Conservation (phyloP, 2,329 filamentous ascomycete species). For the Sclerotinia minor region DNA sequence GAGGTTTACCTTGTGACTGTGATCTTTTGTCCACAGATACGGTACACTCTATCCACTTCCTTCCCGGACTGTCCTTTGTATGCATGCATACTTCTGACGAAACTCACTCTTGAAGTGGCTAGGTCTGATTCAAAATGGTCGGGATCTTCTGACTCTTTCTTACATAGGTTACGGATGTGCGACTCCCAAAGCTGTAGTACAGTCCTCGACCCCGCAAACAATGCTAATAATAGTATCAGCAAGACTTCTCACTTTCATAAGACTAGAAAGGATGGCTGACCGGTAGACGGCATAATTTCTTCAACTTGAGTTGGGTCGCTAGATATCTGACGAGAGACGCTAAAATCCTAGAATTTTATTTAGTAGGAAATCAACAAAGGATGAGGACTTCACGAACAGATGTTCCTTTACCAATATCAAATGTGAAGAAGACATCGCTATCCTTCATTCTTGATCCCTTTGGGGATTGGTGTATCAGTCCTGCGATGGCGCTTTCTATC, state of each 20-base stretch:
- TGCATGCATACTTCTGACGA: background rate
- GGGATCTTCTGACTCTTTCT: background rate
- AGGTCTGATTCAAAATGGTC: background rate
- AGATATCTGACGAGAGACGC: slow-evolving; percentile 1
- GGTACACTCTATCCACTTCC: background rate
- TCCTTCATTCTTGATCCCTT: background rate
- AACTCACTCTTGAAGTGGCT: background rate
- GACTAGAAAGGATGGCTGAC: background rate
- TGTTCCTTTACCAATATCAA: background rate
- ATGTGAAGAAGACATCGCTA: slow-evolving; percentile 1
- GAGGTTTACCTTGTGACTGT: slow-evolving; percentile 4
- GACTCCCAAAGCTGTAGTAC: background rate
- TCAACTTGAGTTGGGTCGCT: background rate
- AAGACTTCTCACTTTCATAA: background rate
- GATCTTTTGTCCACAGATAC: slow-evolving; percentile 5
- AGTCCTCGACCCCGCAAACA: background rate
- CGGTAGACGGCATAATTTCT: background rate
- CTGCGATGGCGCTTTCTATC: background rate
- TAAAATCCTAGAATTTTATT: slow-evolving; percentile 1
- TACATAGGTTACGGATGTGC: background rate
- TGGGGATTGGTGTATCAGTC: slow-evolving; percentile 3
- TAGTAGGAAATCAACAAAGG: background rate
- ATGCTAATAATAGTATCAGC: slow-evolving; percentile 2
- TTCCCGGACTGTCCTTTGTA: background rate
- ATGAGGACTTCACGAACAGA: background rate